A percentile compares a stretch with the other conserved stretches of the same genome.
These are phyloP conservation scores for Leucaena leucocephala DNA, from an alignment of 306 rosid genomes.

Conservation along the genomic window DNA sequence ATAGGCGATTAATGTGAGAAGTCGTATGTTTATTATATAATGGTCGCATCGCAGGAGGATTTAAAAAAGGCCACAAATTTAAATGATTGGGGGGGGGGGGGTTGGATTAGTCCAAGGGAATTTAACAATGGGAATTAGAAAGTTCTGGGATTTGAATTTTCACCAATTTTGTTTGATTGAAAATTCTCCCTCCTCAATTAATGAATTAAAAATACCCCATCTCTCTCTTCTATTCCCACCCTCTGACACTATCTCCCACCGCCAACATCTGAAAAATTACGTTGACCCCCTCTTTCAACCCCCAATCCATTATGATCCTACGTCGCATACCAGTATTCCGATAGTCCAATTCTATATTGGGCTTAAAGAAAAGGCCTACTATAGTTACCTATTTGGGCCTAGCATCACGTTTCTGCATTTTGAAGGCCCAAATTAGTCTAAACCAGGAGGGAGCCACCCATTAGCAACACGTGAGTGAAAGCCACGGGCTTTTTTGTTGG, in stretches of 20 bases:
- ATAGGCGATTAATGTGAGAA: not conserved
- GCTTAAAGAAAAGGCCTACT: not conserved
- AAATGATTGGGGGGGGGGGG: not conserved
- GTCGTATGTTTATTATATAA: not conserved
- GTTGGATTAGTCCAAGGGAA: not conserved
- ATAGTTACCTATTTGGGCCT: not conserved
- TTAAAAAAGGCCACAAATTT: not conserved
- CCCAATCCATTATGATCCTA: too few species aligned
- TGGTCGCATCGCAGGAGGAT: not conserved
- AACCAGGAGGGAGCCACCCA: too few species aligned
- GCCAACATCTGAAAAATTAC: not conserved
- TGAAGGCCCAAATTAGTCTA: not conserved
- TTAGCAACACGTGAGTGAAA: not conserved
- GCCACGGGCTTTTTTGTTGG: not conserved
- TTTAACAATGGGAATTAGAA: not conserved
- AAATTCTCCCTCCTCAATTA: not conserved
- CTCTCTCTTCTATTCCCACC: not conserved
- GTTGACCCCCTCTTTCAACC: not conserved
- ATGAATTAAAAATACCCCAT: not conserved
- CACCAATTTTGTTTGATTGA: not conserved
- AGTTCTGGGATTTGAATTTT: not conserved
- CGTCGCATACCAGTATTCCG: not conserved
- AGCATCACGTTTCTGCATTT: not conserved
- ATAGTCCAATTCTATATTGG: not conserved
- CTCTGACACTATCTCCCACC: not conserved